Evolutionary conservation across 2,329 filamentous ascomycete species (phyloP), one percentile per base, ranked within the genome.

Genomic region (Rutstroemia sp.): DNA sequence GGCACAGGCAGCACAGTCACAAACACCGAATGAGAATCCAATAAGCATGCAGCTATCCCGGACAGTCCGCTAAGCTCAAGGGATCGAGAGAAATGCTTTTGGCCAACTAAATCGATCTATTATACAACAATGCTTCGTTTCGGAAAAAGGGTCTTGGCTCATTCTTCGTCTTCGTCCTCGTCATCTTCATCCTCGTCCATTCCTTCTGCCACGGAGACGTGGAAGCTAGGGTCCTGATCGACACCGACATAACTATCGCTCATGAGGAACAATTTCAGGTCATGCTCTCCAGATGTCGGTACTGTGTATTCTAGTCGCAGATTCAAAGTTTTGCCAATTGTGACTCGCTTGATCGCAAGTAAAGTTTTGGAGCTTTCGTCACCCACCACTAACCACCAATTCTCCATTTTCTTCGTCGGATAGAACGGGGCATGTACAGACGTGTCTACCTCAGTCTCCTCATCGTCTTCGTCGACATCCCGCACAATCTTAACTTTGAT

Each of bases 381-480:
- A 30, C 92, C 92, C 36, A 99, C 89, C 19, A 99, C 89, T 56
- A 99, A 76, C 94, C 94, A 99, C 92, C 92, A 99, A 70, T 94
- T 96, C 78, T 99, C 94, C 76, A 89, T 87, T 79, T 99, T 99
- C 72, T 87, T 87, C 50, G 73, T 78, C 0, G 94, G 92, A 70
- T 94, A 99, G 78, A 97, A 99, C 0, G 94, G 94, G 51, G 92
- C 92, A 69, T 97, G 92, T 2, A 97, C 95, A 1, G 85, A 86
- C 2, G 87, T 82, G 70, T 96, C 90, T 16, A 88, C 81, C 62
- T 89, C 86, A 21, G 81, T 76, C 12, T 77, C 76, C 53, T 83
- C 82, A 53, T 86, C 82, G n/a, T 84, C 86, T 53, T 87, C 83
- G 40, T 84, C 82, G 5, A 92, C 75, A 66, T 95, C 91, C 34